Base-by-base conservation (phyloP, 2,329 filamentous ascomycete species). In the Aspergillus nomiae region DNA sequence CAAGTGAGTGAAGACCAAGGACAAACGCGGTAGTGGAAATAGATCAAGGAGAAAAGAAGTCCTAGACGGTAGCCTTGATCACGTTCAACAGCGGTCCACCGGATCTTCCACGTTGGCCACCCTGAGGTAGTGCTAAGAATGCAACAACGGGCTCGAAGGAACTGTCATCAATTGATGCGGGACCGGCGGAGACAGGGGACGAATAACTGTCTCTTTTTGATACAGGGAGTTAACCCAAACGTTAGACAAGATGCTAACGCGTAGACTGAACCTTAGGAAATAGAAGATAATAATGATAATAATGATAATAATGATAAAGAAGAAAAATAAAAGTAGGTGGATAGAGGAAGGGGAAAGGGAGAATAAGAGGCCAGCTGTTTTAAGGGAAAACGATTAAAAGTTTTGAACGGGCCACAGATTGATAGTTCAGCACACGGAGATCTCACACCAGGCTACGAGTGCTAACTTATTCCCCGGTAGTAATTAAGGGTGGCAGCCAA, bases 21-120 rank as follows among this genome's bases (percentile, higher is more conserved):
- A 65, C 53, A 53, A 65, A 62, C 60, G 65, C 56, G 67, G 67
- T 55, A 68, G 71, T 75, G 73, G 70, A 70, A 74, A 75, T 73
- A 74, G 67, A 41, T 58, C 54, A 41, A 59, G 63, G 46, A 60
- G 59, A 55, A 59, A 62, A 58, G 59, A 60, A 64, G 58, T 57
- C 57, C 63, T 65, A 64, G 62, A 61, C 57, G 56, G 58, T 50
- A 54, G 59, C 53, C 58, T 56, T 66, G 63, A 63, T 65, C 65
- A 63, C 59, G 56, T 60, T 63, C 63, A 61, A 65, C 54, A 64
- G 56, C 56, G 67, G 63, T 67, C 68, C 68, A 67, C 68, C 58
- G 62, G 62, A 67, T 65, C 61, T 67, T 63, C 63, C 64, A 67
- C 48, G 64, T 61, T 55, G 64, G 62, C 67, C 65, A 66, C 61